These are phyloP conservation scores for Grosmannia clavigera DNA, from an alignment of 2,329 filamentous ascomycete genomes.

Conservation along the genomic window DNA sequence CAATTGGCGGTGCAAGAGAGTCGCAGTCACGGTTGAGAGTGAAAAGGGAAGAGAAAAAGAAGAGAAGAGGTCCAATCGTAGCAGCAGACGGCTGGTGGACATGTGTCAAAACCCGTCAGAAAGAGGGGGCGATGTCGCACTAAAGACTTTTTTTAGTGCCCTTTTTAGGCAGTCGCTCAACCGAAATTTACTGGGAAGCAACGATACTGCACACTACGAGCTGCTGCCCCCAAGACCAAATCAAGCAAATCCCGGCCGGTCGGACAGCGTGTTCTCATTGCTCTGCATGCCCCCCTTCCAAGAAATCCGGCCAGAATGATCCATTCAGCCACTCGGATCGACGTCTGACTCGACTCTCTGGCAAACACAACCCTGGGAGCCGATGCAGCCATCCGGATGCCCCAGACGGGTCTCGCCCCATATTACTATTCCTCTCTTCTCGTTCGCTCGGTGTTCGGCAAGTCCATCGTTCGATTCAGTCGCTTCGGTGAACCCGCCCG, in stretches of 20 bases:
- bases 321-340: no score
- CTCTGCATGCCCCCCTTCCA: no score
- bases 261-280: no score
- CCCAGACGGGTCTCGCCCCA: neutral
- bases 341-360: neutral
- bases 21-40: neutral
- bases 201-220: neutral
- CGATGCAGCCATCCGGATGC: neutral
- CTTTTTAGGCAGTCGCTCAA: neutral
- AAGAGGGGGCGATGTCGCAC: neutral
- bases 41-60: neutral
- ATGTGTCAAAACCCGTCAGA: neutral
- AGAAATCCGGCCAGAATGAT: no score
- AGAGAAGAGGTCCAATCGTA: neutral
- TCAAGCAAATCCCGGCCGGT: no score
- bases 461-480: neutral
- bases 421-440: neutral
- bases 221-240: no score
- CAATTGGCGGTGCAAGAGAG: neutral
- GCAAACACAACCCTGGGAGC: neutral
- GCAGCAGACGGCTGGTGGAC: neutral
- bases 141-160: neutral
- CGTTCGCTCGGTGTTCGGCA: slow-evolving; percentile 1
- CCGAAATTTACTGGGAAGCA: neutral
- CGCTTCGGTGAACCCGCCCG: neutral